Base-by-base conservation (phyloP, 257 asterid genomes). In the Striga asiatica region DNA sequence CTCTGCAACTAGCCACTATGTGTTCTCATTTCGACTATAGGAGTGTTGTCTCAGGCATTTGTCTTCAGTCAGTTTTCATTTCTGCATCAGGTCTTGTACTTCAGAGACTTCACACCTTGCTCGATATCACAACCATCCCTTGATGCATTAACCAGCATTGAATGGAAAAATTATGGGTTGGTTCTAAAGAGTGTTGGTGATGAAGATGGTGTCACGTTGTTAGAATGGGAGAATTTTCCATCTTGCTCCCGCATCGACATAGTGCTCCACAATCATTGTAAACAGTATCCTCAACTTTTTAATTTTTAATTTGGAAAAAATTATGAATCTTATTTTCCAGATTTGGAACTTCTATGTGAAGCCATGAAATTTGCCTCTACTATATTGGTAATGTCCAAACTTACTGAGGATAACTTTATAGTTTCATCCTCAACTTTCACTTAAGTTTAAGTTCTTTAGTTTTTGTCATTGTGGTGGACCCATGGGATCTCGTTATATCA, bases 211-310 rank as follows among this genome's bases (percentile, higher is more conserved):
- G 37, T 63, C 71, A 59, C 75, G 18, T 65, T 75, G 31, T 61
- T 91, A 65, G 97, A 82, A 60, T 91, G 98, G 98, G 94, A 87
- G 68, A 76, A 74, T 71, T 52, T 87, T 69, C 83, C 85, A 16
- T 88, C 89, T 43, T 56, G 45, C 51, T 46, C 74, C 17, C 88
- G 71, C 74, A 73, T 91, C 50, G 77, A 82, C 72, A 73, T 87
- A 29, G 81, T 65, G 41, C 81, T 91, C 73, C 98, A 87, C 69
- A 59, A 57, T 71, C 77, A 82, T 61, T 55, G 60, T 47, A 70
- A 73, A 66, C 80, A 91, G 66, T 91, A 88, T 87, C 94, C 95
- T 54, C 56, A 37, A 31, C 6, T 32, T 27, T 39, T n/a, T 57
- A 29, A 1, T 29, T 29, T 8, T 13, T 4, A 13, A 13, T 35